Evolutionary conservation across 169 alveolate genomes (phyloP), one percentile per base, ranked within the genome.

Genomic region (Eimeria necatrix): DNA sequence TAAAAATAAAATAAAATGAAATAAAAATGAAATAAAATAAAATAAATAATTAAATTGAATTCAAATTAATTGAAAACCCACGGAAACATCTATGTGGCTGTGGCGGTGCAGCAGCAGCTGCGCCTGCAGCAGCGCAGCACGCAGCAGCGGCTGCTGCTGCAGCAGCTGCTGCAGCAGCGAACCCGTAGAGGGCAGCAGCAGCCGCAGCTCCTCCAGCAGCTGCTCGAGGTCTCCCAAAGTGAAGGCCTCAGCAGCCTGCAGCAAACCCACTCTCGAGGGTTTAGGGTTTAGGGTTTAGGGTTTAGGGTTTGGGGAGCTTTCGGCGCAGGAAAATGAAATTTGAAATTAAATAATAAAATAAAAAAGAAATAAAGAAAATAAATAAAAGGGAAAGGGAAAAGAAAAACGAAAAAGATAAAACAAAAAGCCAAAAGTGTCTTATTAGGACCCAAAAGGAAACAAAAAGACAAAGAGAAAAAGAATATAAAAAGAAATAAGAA

Each of bases 141-240:
- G n/a, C 32, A 68, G 78, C n/a, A 68, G 78, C 12, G 78, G 78
- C 46, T 24, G 12, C 32, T 68, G 41, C 46, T 68, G 78, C 32
- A 76, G 59, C 8, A 41, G 53, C 53, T 76, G 53, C 14, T 32
- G 53, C 51, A 32, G 16, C 60, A 14, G 10, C 12, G 53, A 76
- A 32, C 53, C 60, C 7, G 22, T 41, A 18, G 60, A 46, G 3
- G 78, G 78, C 5, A 68, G 78, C 78, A 68, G 78, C 78, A 68
- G 78, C n/a, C 78, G 78, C 32, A 68, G 78, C 78, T 68, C 78
- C 46, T 68, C 78, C n/a, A 68, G 32, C n/a, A 68, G n/a, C n/a
- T 68, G 78, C n/a, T 68, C 78, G n/a, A 68, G 78, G n/a, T 68
- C 78, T 0, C 78, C 78, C 32, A 76, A 18, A 16, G 61, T 14